A percentile compares a stretch with the other conserved stretches of the same genome.
These are phyloP conservation scores for Starmerella etchellsii DNA, from an alignment of 805 yeast genomes.

Conservation along the genomic window DNA sequence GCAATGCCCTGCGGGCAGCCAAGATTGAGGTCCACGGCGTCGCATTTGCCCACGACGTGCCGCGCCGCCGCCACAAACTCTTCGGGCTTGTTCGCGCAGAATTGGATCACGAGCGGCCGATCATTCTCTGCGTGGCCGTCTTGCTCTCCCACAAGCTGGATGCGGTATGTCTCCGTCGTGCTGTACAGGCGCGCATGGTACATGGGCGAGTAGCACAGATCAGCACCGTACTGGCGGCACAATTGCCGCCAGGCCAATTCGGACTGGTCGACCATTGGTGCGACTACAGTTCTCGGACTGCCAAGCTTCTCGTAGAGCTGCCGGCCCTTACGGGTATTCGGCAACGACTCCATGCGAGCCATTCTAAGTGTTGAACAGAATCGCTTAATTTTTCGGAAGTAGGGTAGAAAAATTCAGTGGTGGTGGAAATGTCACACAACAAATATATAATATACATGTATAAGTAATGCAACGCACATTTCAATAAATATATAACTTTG, in stretches of 20 bases:
- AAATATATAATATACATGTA: no score
- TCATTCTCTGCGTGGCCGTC: conserved; percentile 65
- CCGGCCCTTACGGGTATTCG: conserved; percentile 37
- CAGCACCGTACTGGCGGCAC: conserved; percentile 82
- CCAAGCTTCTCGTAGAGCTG: conserved; percentile 59
- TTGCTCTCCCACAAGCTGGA: conserved; percentile 45
- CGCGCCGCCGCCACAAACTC: conserved; percentile 69
- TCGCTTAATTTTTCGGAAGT: conserved; percentile 1
- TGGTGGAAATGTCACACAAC: neutral
- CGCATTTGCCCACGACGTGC: conserved; percentile 69
- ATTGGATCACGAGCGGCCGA: conserved; percentile 84
- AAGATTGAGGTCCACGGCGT: conserved; percentile 87
- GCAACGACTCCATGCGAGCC: conserved; percentile 16
- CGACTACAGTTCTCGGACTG: conserved; percentile 70
- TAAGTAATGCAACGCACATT: neutral
- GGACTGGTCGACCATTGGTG: conserved; percentile 97
- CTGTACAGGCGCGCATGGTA: conserved; percentile 85
- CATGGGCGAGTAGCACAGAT: conserved; percentile 93
- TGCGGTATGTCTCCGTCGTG: conserved; percentile 66
- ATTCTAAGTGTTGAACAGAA: neutral
- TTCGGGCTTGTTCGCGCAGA: conserved; percentile 93
- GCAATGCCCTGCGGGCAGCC: conserved; percentile 99
- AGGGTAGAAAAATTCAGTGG: neutral
- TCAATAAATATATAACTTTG: neutral
- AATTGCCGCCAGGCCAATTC: conserved; percentile 91